Base-by-base conservation (phyloP, 208 protist genomes). In the Wallacemonas sp. region DNA sequence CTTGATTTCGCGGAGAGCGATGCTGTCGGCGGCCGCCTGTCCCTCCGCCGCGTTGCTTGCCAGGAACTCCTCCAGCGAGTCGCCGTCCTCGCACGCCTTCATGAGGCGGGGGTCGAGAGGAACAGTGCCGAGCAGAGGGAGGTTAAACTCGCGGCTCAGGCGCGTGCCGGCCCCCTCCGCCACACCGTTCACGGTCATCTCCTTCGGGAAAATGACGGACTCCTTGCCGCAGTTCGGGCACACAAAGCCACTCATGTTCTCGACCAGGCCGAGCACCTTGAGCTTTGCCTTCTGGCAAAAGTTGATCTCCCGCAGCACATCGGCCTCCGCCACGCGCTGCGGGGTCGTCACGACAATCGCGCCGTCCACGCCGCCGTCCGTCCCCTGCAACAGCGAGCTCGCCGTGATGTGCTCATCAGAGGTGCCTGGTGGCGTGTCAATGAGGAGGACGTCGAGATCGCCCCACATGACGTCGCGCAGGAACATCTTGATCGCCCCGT, bases 371-470 rank as follows among this genome's bases (percentile, higher is more conserved):
- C 83, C 83, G 52, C 84, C 84, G 46, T 74, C 80, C 10, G 78
- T 76, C 65, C 91, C 81, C 65, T 92, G 88, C 46, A 99, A 77
- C 55, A 98, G 92, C 26, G 93, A 89, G 46, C 90, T 90, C 38
- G 97, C 76, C 25, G 98, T 99, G 44, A 99, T 91, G 87, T 99
- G 99, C 84, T 99, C 99, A 79, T 99, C 99, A 11, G 96, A 99
- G 7, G 99, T 99, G 44, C 99, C 99, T 5, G 99, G 99, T 33
- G 99, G 99, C 16, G 99, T 99, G 80, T 99, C 99, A 50, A 99
- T 89, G 20, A 99, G 79, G 28, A 99, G 81, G 49, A 98, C 96
- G 84, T 99, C 99, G 18, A 99, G 71, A 0, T 97, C 93, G 14
- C 95, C 97, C 98, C 99, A 99, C 31, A 94, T 88, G 3, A 99